Evolutionary conservation across 1,284 basidiomycete genomes (phyloP).

Genomic region (Porodaedalea pini): DNA sequence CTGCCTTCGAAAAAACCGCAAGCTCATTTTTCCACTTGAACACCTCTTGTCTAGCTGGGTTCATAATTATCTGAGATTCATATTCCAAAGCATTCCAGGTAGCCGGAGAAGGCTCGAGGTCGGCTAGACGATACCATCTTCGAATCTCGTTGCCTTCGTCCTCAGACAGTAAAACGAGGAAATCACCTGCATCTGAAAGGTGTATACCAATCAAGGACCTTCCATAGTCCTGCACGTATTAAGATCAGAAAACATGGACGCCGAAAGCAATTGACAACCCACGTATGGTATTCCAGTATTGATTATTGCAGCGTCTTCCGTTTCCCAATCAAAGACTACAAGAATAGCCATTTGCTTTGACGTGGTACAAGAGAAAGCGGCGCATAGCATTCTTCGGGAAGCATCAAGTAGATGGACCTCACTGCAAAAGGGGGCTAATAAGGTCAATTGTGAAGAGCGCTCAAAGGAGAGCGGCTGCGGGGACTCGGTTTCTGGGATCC

Average conservation of each 20-base stretch:
- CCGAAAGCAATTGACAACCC: neutral
- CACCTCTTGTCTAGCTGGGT: conserved; percentile 1
- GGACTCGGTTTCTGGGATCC: neutral
- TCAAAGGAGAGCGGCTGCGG: neutral
- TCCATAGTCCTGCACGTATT: conserved; percentile 5
- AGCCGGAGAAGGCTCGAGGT: neutral
- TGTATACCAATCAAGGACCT: conserved; percentile 3
- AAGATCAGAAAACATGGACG: neutral
- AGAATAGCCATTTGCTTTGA: conserved; percentile 1
- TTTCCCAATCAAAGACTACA: conserved; percentile 14
- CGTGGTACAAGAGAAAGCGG: neutral
- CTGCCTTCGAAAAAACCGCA: neutral
- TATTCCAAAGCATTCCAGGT: conserved; percentile 6
- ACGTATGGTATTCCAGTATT: conserved; percentile 14
- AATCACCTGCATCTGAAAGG: conserved; percentile 4
- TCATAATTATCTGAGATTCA: neutral
- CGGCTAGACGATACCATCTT: conserved; percentile 9
- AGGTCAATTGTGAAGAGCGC: neutral
- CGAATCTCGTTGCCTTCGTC: conserved; percentile 5
- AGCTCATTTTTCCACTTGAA: conserved; percentile 9
- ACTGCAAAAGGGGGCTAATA: conserved; percentile 4
- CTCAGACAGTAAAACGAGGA: conserved; percentile 9
- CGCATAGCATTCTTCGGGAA: conserved; percentile 12
- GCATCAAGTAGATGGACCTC: conserved; percentile 13
- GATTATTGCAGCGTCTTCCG: conserved; percentile 5